Conservation (phyloP, 2,329 filamentous ascomycete genomes). For the Stagonosporopsis vannaccii region DNA sequence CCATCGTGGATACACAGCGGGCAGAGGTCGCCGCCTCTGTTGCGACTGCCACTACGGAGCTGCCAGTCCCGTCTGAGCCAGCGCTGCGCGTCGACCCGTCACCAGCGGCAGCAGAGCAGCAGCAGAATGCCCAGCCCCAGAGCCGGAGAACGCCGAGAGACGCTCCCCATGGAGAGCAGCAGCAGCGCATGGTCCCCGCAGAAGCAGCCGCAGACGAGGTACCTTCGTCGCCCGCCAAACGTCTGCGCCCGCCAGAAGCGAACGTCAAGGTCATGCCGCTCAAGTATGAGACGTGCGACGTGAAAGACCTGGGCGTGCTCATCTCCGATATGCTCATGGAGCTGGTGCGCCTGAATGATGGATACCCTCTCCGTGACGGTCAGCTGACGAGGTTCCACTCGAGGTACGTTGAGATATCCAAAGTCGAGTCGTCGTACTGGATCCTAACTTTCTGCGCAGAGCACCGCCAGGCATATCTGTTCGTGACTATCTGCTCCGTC, state of each 20-base stretch:
- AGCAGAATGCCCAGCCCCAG: conserved; percentile 22
- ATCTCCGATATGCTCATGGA: conserved; percentile 97
- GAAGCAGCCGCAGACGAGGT: conserved; percentile 3
- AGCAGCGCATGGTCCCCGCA: conserved; percentile 5
- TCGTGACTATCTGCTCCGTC: conserved; percentile 87
- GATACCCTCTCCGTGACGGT: conserved; percentile 81
- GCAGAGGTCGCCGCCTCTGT: conserved; percentile 43
- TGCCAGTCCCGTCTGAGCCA: conserved; percentile 37
- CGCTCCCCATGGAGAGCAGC: conserved; percentile 18
- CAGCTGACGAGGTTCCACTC: conserved; percentile 95
- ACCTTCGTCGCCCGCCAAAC: conserved; percentile 41
- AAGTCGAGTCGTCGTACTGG: neutral
- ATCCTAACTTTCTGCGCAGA: conserved; percentile 42
- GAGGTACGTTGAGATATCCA: conserved; percentile 62
- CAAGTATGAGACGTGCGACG: conserved; percentile 80
- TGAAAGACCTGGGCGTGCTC: conserved; percentile 86
- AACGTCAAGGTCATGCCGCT: conserved; percentile 68
- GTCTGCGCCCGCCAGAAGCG: conserved; percentile 48
- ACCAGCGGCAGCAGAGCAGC: conserved; percentile 25
- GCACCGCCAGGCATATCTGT: conserved; percentile 92
- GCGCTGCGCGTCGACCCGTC: conserved; percentile 45
- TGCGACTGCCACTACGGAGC: conserved; percentile 42
- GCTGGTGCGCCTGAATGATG: conserved; percentile 91
- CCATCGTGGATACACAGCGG: conserved; percentile 28
- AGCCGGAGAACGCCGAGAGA: conserved; percentile 20